These are phyloP conservation scores for Silene conica DNA, from an alignment of 148 eudicot species.

Conservation along the genomic window DNA sequence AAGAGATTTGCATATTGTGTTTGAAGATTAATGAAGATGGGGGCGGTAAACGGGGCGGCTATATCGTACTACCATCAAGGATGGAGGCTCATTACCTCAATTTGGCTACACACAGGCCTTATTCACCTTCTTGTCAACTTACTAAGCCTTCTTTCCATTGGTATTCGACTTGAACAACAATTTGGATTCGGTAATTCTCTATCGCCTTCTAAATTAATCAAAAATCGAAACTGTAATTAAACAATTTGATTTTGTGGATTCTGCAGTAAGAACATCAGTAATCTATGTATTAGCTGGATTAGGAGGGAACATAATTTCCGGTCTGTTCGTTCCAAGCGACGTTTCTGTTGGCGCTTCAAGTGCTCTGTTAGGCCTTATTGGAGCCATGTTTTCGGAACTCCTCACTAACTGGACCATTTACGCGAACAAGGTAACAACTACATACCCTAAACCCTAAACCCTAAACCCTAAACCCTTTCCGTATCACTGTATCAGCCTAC, in stretches of 20 bases:
- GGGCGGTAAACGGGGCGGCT: constrained; percentile 43
- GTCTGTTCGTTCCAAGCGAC: constrained; percentile 40
- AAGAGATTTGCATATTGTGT: not conserved
- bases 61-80: constrained; percentile 48
- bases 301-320: constrained; percentile 60
- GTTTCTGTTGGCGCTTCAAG: constrained; percentile 79
- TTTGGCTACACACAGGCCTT: constrained; percentile 68
- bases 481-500: no score
- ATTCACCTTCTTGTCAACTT: constrained; percentile 56
- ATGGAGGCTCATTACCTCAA: constrained; percentile 65
- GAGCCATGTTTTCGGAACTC: constrained; percentile 79
- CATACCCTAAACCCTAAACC: no score
- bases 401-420: constrained; percentile 75
- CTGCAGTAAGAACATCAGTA: constrained; percentile 53
- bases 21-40: constrained; percentile 51
- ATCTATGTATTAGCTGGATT: constrained; percentile 68
- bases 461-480: no score
- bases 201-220: not conserved
- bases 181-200: constrained; percentile 51
- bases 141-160: constrained; percentile 47
- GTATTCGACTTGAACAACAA: constrained; percentile 66
- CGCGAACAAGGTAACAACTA: constrained; percentile 46
- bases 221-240: no score
- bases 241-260: not conserved
- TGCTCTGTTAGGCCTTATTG: constrained; percentile 76